Base-by-base conservation (phyloP, 805 yeast species). In the Ogataea paradorogensis region DNA sequence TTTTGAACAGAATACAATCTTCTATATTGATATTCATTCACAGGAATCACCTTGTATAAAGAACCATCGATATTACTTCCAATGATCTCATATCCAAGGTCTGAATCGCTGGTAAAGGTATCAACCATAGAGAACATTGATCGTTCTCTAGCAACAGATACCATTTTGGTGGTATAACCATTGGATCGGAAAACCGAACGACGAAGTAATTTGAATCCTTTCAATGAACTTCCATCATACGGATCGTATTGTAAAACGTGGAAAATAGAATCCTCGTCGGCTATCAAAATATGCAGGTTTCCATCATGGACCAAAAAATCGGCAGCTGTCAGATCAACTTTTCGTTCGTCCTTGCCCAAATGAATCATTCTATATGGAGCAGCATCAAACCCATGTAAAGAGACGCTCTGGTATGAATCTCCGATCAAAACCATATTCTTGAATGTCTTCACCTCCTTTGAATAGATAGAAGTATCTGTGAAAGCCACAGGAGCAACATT, bases 401-500 rank as follows among this genome's bases (percentile, higher is more conserved):
- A 80, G 4, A 87, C 70, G 50, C 89, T 78, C 51, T 85, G 83
- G 62, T 80, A 70, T 0, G 86, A 68, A 61, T 93, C 99, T 14
- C 95, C 95, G 13, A 89, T 62, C 2, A 89, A 53, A n/a, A 91
- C 58, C 52, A 91, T 65, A 58, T 90, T 87, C 27, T 95, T 90
- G 58, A 88, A 78, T 48, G 89, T 73, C 62, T 90, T 90, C 11
- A 87, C 74, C 48, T 86, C 95, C 6, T 84, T 71, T 2, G 87
- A 78, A 59, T 78, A 87, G 0, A 89, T 77, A 1, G 89, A 78
- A n/a, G 89, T 76, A 58, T 93, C 98, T 39, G 82, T 70, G 54
- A 93, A 93, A 1, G 98, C 98, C 4, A 93, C 96, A 0, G 98
- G 96, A 22, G 84, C 88, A 3, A 88, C 87, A 28, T 80, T 74